Conservation (phyloP, 768 basidiomycete species). For the Mycena capillaripes region DNA sequence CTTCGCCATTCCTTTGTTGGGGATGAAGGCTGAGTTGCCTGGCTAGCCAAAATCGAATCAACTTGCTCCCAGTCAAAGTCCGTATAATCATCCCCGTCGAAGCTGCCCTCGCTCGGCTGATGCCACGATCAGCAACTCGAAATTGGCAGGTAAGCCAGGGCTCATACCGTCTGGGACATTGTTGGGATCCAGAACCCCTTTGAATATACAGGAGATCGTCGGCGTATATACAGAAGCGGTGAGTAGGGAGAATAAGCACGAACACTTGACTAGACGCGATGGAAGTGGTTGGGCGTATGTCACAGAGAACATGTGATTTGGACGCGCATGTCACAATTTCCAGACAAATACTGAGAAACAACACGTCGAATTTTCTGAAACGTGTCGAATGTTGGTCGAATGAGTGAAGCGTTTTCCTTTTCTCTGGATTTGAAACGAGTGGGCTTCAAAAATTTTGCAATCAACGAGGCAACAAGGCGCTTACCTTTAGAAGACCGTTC, state of each 20-base stretch:
- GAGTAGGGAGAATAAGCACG: too few relatives aligned
- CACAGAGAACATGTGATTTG: background rate
- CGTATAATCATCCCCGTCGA: slow-evolving; percentile 4
- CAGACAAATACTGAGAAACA: background rate
- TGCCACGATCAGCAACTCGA: background rate
- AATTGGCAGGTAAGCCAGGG: background rate
- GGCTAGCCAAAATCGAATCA: background rate
- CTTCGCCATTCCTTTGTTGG: slow-evolving; percentile 17
- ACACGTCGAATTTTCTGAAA: background rate
- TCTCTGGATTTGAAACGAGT: too few relatives aligned
- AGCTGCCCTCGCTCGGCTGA: background rate
- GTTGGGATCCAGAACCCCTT: background rate
- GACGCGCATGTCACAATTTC: background rate
- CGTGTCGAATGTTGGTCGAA: too few relatives aligned
- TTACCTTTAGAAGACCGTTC: too few relatives aligned
- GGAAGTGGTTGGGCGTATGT: background rate
- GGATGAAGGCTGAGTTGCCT: background rate
- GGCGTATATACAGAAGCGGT: background rate
- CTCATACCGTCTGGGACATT: background rate
- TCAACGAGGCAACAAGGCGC: too few relatives aligned
- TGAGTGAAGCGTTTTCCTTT: too few relatives aligned
- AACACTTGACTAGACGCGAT: too few relatives aligned
- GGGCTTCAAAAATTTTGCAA: too few relatives aligned
- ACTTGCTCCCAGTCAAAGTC: background rate
- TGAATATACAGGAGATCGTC: background rate